Base-by-base conservation (phyloP, 169 alveolate genomes). In the Eimeria necatrix region DNA sequence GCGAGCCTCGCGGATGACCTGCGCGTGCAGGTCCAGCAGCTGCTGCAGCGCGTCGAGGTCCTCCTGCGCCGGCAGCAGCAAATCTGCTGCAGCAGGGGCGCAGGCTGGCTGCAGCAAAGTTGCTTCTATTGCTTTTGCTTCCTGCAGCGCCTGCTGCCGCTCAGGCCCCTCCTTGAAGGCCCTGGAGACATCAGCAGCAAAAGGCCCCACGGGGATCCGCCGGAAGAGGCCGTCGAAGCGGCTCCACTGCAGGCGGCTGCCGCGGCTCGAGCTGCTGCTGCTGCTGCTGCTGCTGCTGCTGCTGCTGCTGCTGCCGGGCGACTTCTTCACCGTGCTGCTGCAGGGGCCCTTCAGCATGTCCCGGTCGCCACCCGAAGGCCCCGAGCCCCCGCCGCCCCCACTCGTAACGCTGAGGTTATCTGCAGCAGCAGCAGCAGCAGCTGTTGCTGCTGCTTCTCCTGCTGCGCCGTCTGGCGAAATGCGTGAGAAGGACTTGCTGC, bases 211-310 rank as follows among this genome's bases (percentile, higher is more conserved):
- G 18, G 96, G 81, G 24, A 93, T 89, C 8, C 94, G 86, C 5
- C 92, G 64, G 32, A 93, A 93, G 52, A 78, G 59, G 26, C 48
- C 71, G 51, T 93, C 96, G 48, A 61, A 93, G 3, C 96, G 74
- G 46, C 80, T 78, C 96, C 96, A 93, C 53, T 93, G 90, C 22
- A 93, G 94, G 32, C 96, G 93, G 48, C 91, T 86, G 24, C 96
- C 96, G 7, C 96, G 73, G 51, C 93, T 93, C 53, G 56, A 24
- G 95, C 83, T 70, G 94, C 85, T 52, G 93, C 96, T 53, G 61
- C 93, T 22, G 76, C 87, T 53, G 64, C 81, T 59, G 84, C 74
- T 64, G 68, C 87, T 78, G 93, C 91, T 64, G 53, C 93, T 48
- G 93, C 56, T 52, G 73, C 95, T 71, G 93, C 59, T 52, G 26